A percentile compares a stretch with the other conserved stretches of the same genome.
Conservation (phyloP, 805 yeast genomes). For the Scheffersomyces lignosus region DNA sequence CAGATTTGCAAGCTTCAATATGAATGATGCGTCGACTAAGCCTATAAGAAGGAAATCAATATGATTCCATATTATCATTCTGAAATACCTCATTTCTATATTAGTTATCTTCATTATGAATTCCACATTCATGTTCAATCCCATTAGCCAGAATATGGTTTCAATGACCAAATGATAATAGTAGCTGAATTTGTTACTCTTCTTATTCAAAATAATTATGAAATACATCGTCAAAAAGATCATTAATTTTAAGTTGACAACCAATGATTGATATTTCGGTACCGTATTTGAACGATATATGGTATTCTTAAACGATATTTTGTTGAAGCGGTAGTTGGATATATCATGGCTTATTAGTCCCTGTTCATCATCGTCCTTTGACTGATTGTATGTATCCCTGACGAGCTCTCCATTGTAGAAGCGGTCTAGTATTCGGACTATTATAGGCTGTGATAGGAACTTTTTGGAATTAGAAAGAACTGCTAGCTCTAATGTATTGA, state of each 20-base stretch:
- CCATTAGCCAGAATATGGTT: constrained; percentile 42
- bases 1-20: constrained; percentile 16
- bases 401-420: constrained; percentile 54
- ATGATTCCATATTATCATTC: constrained; percentile 54
- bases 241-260: constrained; percentile 35
- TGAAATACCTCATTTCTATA: constrained; percentile 47
- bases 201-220: constrained; percentile 26
- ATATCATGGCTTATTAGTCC: constrained; percentile 17
- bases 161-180: constrained; percentile 21
- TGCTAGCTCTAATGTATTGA: constrained; percentile 51
- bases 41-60: constrained; percentile 44
- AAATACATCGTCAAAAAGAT: constrained; percentile 31
- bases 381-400: constrained; percentile 11
- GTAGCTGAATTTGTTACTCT: constrained; percentile 2
- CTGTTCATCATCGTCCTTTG: constrained; percentile 14
- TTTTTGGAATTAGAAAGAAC: constrained; percentile 53
- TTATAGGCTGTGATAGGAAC: constrained; percentile 53
- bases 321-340: constrained; percentile 30
- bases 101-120: constrained; percentile 42
- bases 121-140: constrained; percentile 49
- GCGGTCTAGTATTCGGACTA: constrained; percentile 45
- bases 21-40: constrained; percentile 35
- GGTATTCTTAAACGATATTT: constrained; percentile 31
- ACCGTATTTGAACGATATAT: constrained; percentile 32
- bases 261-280: constrained; percentile 43